Evolutionary conservation across 345 rosid species (phyloP).

Genomic region (Noccaea bulbosa): DNA sequence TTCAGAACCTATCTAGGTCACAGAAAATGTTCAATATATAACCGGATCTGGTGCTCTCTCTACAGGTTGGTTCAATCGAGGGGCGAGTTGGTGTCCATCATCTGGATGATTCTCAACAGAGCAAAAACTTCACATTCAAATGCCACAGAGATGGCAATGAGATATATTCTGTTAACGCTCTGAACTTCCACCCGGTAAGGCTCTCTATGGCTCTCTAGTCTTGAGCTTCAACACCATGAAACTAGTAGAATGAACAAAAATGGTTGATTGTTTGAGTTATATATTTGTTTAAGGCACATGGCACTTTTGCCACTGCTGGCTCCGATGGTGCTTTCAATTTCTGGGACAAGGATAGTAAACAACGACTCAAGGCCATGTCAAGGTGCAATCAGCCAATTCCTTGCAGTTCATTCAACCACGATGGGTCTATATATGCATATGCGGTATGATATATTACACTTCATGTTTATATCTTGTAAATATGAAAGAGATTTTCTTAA

Average conservation of each 20-base stretch:
- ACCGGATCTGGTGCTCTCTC: constrained; percentile 31
- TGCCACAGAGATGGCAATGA: constrained; percentile 95
- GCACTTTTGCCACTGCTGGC: constrained; percentile 97
- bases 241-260: constrained; percentile 12
- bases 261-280: constrained; percentile 24
- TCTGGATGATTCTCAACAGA: constrained; percentile 82
- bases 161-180: constrained; percentile 88
- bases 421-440: constrained; percentile 91
- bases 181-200: constrained; percentile 98
- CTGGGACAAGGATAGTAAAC: constrained; percentile 99
- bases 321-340: constrained; percentile 97
- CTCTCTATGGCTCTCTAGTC: constrained; percentile 17
- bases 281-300: constrained; percentile 61
- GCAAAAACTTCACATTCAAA: constrained; percentile 92
- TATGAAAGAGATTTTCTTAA: too few relatives aligned
- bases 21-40: constrained; percentile 8
- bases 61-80: constrained; percentile 96
- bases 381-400: constrained; percentile 91
- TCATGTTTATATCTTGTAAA: too few relatives aligned
- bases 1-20: background rate
- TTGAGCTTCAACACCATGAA: constrained; percentile 12
- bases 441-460: constrained; percentile 52
- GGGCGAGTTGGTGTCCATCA: constrained; percentile 98
- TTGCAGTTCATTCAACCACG: constrained; percentile 89
- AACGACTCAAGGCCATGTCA: constrained; percentile 94